phyloP scores from a whole-genome alignment of 2,329 filamentous ascomycete genomes.

The Diaporthe citri region DNA sequence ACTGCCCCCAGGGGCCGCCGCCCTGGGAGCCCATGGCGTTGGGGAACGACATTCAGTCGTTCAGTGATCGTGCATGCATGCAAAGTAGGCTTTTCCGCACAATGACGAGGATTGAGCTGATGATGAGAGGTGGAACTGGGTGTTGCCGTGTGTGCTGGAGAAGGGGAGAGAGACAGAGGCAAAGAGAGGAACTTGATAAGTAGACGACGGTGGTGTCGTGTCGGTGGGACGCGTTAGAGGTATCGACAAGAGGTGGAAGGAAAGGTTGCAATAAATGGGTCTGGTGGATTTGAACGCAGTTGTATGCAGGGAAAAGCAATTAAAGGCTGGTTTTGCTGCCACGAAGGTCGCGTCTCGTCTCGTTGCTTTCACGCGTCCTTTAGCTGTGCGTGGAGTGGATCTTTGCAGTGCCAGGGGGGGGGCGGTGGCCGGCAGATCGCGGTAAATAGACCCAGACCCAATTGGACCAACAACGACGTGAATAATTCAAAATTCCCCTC shows the following conservation, averaged over 20 bases:
- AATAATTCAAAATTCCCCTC: background rate
- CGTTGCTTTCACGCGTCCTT: conserved; percentile 24
- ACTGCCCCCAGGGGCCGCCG: conserved; percentile 36
- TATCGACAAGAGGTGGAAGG: conserved; percentile 15
- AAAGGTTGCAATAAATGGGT: conserved; percentile 27
- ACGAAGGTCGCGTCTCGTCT: conserved; percentile 35
- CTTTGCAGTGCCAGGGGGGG: conserved; percentile 2
- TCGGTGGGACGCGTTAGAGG: conserved; percentile 4
- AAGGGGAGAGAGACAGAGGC: background rate
- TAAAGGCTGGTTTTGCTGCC: conserved; percentile 38
- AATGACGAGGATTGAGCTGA: conserved; percentile 13
- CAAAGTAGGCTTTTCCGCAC: background rate
- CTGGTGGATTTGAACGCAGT: background rate
- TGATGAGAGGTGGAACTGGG: background rate
- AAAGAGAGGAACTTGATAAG: conserved; percentile 3
- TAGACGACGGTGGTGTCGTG: conserved; percentile 3
- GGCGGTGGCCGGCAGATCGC: conserved; percentile 22
- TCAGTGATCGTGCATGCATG: conserved; percentile 33
- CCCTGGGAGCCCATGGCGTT: conserved; percentile 45
- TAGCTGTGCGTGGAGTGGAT: conserved; percentile 17
- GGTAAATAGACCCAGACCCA: conserved; percentile 8
- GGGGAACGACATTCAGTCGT: conserved; percentile 38
- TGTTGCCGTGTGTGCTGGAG: background rate
- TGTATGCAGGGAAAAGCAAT: conserved; percentile 31
- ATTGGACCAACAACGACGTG: conserved; percentile 7